Base-by-base conservation (phyloP, 1,139 yeast species). In the Yamadazyma friedrichii region DNA sequence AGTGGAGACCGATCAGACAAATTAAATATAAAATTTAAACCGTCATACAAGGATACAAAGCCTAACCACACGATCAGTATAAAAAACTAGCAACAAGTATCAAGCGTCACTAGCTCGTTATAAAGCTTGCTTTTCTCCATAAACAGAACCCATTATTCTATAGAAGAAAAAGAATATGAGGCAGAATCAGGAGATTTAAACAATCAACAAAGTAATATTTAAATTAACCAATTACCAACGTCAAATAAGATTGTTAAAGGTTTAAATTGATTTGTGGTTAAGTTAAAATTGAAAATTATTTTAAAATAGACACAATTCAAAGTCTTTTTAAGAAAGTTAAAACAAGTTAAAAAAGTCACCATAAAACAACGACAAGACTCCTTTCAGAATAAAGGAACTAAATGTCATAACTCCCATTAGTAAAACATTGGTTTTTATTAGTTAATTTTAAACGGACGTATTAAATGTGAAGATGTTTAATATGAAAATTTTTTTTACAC, bases 121-220 rank as follows among this genome's bases (percentile, higher is more conserved):
- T 46, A 59, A 61, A 67, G 85, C 85, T 78, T 77, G 45, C 45
- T 81, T 79, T 81, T 67, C 87, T 81, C 88, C 87, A 64, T 73
- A 55, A 78, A 49, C 62, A 81, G 84, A 76, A 80, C 85, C 84
- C 82, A 69, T 55, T 46, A 66, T 64, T 68, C 82, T 68, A 78
- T 64, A 56, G 76, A 51, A 54, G 58, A 46, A 54, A 16, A 62
- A 70, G 80, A 76, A 71, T 52, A 57, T 71, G 84, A 72, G 85
- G 86, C 88, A 81, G 88, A 81, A 81, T 74, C 72, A 73, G 87
- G 87, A 80, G 87, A 29, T 30, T 11, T 25, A 15, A 17, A 31
- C n/a, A 8, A 31, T 20, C 24, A 6, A 6, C 24, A 20, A 20
- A 20, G 24, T 20, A 20, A 20, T 20, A 6, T 6, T 20, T 20